Evolutionary conservation across 2,329 filamentous ascomycete species (phyloP).

Genomic region (Penicillium brasilianum): DNA sequence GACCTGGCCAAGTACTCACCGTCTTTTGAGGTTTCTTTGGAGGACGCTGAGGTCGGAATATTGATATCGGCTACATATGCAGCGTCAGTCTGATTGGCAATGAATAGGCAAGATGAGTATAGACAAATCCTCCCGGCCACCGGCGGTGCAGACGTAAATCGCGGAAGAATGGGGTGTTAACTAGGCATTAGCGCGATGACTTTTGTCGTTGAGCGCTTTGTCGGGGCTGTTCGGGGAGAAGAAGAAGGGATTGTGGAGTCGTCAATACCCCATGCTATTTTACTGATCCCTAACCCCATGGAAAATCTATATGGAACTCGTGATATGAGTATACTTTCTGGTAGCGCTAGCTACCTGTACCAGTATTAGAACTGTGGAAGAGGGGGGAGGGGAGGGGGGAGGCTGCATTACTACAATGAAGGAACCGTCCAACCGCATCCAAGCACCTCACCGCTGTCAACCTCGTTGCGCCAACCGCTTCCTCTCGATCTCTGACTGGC

Average conservation of each 20-base stretch:
- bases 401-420: neutral
- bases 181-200: neutral
- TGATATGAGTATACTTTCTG: neutral
- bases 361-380: neutral
- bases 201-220: neutral
- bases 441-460: slow-evolving; percentile 32
- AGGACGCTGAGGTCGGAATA: slow-evolving; percentile 24
- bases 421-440: slow-evolving; percentile 21
- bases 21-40: slow-evolving; percentile 30
- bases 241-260: too few relatives aligned
- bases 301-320: neutral
- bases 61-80: slow-evolving; percentile 30
- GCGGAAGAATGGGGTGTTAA: slow-evolving; percentile 10
- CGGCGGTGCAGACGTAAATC: slow-evolving; percentile 31
- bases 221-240: neutral
- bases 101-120: slow-evolving; percentile 18
- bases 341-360: neutral
- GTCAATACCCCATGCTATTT: too few relatives aligned
- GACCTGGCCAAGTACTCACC: slow-evolving; percentile 26
- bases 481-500: slow-evolving; percentile 6
- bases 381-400: too few relatives aligned
- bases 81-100: slow-evolving; percentile 24
- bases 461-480: slow-evolving; percentile 6
- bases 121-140: slow-evolving; percentile 21
- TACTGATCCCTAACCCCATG: too few relatives aligned